Conservation (phyloP, 495 filamentous ascomycete genomes). For the Penicillium samsonianum region DNA sequence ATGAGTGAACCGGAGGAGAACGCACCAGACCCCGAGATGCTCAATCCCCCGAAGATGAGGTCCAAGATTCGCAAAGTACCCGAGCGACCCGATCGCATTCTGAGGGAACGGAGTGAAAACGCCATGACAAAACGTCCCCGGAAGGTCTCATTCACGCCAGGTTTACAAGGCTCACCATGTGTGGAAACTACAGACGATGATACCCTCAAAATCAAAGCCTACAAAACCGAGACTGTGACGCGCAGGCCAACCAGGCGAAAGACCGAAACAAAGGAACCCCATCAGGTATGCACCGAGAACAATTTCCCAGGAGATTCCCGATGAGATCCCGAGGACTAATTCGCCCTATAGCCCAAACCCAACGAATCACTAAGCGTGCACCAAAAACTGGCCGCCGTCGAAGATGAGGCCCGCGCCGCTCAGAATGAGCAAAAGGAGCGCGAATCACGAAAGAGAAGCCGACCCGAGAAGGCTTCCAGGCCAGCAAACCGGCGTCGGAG, state of each 20-base stretch:
- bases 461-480: constrained; percentile 40
- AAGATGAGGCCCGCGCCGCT: constrained; percentile 48
- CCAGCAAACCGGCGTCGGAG: constrained; percentile 61
- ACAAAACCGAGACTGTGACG: constrained; percentile 39
- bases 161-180: constrained; percentile 39
- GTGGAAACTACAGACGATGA: constrained; percentile 34
- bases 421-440: constrained; percentile 44
- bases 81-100: constrained; percentile 34
- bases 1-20: constrained; percentile 31
- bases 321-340: constrained; percentile 20
- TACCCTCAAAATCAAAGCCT: constrained; percentile 41
- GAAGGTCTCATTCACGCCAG: constrained; percentile 49
- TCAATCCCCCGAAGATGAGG: constrained; percentile 12
- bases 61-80: constrained; percentile 29
- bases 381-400: constrained; percentile 49
- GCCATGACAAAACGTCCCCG: constrained; percentile 36
- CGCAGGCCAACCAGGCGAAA: constrained; percentile 37
- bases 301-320: constrained; percentile 5
- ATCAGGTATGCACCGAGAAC: constrained; percentile 34
- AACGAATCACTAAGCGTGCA: constrained; percentile 35
- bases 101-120: constrained; percentile 50
- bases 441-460: constrained; percentile 48
- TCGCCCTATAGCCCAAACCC: constrained; percentile 19
- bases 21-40: constrained; percentile 31
- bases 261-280: constrained; percentile 33